Percentiles rank a stretch among this genome's conserved stretches.
These are phyloP conservation scores for Teunomyces tritomae DNA, from an alignment of 805 yeast genomes.

Conservation along the genomic window DNA sequence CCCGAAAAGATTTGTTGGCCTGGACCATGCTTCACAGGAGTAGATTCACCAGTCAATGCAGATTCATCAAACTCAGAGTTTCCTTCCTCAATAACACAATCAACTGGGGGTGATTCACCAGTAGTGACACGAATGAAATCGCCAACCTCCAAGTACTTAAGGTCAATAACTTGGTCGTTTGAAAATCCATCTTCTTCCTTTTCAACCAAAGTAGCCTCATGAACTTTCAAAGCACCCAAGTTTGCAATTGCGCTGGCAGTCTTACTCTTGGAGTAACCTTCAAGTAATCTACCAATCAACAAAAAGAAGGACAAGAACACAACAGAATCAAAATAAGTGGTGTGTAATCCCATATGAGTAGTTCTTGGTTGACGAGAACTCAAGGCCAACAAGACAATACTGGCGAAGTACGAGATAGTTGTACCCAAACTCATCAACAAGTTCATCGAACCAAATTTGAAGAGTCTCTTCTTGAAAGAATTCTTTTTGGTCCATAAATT, in stretches of 20 bases:
- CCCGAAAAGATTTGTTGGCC: conserved; percentile 77
- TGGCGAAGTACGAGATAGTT: conserved; percentile 65
- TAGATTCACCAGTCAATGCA: conserved; percentile 60
- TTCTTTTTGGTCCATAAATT: conserved; percentile 57
- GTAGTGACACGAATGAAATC: conserved; percentile 48
- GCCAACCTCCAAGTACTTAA: conserved; percentile 49
- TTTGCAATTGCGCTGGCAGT: conserved; percentile 64
- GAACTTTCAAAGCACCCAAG: conserved; percentile 51
- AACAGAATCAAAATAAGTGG: conserved; percentile 77
- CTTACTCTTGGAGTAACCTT: conserved; percentile 61
- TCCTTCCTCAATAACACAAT: conserved; percentile 50
- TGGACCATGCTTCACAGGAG: conserved; percentile 51
- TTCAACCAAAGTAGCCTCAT: conserved; percentile 45
- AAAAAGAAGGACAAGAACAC: conserved; percentile 72
- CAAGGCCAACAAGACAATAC: conserved; percentile 53
- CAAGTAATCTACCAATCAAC: conserved; percentile 67
- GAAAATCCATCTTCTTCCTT: conserved; percentile 14
- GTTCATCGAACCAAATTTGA: conserved; percentile 78
- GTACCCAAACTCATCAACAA: conserved; percentile 72
- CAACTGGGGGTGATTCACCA: conserved; percentile 62
- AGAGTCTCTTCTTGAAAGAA: conserved; percentile 53
- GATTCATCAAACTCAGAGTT: conserved; percentile 55
- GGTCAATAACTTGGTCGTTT: conserved; percentile 34
- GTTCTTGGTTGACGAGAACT: conserved; percentile 33
- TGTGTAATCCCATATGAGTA: conserved; percentile 45